These are phyloP conservation scores for Coleophoma eucalyptorum DNA, from an alignment of 2,329 filamentous ascomycete species.

Conservation along the genomic window DNA sequence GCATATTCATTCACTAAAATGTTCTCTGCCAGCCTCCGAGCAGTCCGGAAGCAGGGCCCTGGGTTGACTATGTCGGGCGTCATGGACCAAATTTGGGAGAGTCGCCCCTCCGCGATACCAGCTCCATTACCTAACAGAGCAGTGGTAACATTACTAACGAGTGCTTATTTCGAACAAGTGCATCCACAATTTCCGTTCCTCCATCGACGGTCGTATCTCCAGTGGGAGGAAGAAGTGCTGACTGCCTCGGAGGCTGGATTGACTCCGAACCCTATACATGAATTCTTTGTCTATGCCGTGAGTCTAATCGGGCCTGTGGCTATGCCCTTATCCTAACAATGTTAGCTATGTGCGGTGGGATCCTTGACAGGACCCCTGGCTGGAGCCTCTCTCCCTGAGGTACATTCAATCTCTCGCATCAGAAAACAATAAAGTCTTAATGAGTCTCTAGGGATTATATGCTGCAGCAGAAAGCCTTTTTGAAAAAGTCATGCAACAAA, in stretches of 20 bases:
- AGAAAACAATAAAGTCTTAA: slow-evolving; percentile 7
- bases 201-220: slow-evolving; percentile 16
- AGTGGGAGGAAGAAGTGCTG: slow-evolving; percentile 13
- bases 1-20: slow-evolving; percentile 28
- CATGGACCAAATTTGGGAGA: neutral
- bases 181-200: slow-evolving; percentile 21
- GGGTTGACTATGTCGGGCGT: neutral
- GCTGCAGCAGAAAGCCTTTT: slow-evolving; percentile 12
- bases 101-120: neutral
- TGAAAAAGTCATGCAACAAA: slow-evolving; percentile 14
- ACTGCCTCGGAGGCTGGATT: neutral
- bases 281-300: slow-evolving; percentile 22
- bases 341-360: slow-evolving; percentile 22
- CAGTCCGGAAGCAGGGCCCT: neutral
- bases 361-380: slow-evolving; percentile 8
- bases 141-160: neutral
- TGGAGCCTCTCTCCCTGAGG: neutral
- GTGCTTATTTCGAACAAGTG: slow-evolving; percentile 20
- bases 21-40: slow-evolving; percentile 14
- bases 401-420: slow-evolving; percentile 19
- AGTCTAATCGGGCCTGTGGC: neutral
- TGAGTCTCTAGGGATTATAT: slow-evolving; percentile 14
- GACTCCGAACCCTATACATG: slow-evolving; percentile 3
- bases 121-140: neutral
- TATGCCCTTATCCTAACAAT: neutral